These are phyloP conservation scores for Lachnellula subtilissima DNA, from an alignment of 2,329 filamentous ascomycete genomes.

Conservation along the genomic window DNA sequence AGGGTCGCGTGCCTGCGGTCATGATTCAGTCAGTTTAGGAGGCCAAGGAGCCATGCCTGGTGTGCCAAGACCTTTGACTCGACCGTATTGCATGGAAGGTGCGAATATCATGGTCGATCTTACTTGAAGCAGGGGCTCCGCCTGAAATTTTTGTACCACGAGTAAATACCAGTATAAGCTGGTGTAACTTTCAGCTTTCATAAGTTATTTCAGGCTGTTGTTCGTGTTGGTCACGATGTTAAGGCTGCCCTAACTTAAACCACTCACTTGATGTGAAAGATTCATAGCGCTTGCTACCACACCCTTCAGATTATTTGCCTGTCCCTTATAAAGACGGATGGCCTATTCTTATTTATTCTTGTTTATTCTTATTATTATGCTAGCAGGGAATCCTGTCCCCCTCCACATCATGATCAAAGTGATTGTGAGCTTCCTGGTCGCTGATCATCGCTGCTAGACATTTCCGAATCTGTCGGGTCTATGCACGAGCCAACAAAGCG, in stretches of 20 bases:
- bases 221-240: background rate
- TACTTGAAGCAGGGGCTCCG: background rate
- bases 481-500: background rate
- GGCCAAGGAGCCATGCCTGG: no score
- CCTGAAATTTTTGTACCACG: background rate
- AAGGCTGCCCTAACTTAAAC: background rate
- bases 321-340: background rate
- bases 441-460: conserved; percentile 1
- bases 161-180: no score
- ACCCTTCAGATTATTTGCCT: background rate
- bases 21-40: no score
- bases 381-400: background rate
- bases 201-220: background rate
- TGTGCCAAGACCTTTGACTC: no score
- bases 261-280: background rate
- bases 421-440: background rate
- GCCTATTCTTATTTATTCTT: background rate
- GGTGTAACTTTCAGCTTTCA: background rate
- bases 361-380: background rate
- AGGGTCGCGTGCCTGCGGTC: background rate
- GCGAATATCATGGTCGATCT: background rate
- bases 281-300: background rate
- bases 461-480: conserved; percentile 6
- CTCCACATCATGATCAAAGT: background rate
- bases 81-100: background rate